A percentile compares a stretch with the other conserved stretches of the same genome.
These are phyloP conservation scores for Mycena maculata DNA, from an alignment of 768 basidiomycete genomes.

Conservation along the genomic window DNA sequence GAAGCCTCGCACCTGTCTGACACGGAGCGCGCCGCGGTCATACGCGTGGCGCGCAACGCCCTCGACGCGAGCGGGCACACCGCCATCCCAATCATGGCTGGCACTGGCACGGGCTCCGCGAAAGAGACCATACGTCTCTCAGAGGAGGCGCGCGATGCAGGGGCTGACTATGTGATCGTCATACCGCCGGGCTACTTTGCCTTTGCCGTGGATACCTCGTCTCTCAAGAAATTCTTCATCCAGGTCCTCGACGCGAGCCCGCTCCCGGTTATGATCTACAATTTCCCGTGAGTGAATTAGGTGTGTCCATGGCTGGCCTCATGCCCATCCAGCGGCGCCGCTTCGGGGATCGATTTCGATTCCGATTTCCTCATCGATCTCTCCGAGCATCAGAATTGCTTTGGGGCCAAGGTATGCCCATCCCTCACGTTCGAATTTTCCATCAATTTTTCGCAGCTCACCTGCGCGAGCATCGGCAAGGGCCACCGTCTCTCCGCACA, in stretches of 20 bases:
- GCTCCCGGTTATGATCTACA: conserved; percentile 37
- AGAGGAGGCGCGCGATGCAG: conserved; percentile 68
- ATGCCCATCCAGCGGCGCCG: conserved; percentile 28
- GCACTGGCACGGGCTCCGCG: conserved; percentile 73
- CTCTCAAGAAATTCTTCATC: conserved; percentile 31
- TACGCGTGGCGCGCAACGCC: conserved; percentile 61
- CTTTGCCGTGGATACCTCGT: conserved; percentile 26
- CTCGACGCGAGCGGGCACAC: conserved; percentile 62
- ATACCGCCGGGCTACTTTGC: conserved; percentile 72
- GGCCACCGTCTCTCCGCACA: conserved; percentile 33
- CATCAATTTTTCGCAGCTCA: conserved; percentile 26
- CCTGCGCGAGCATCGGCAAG: conserved; percentile 36
- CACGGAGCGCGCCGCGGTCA: conserved; percentile 59
- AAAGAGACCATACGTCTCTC: conserved; percentile 67
- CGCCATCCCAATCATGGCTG: conserved; percentile 65
- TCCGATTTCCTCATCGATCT: conserved; percentile 34
- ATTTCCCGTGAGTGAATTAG: conserved; percentile 32
- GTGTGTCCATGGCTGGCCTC: background rate
- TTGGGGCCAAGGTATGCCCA: conserved; percentile 32
- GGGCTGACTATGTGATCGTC: conserved; percentile 74
- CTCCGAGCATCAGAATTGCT: conserved; percentile 37
- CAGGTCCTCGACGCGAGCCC: conserved; percentile 36
- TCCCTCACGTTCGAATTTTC: too few species aligned
- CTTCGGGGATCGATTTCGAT: conserved; percentile 34
- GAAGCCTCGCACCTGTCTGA: conserved; percentile 36